phyloP scores from a whole-genome alignment of 441 rosid species.

The Aquilaria agallochum region DNA sequence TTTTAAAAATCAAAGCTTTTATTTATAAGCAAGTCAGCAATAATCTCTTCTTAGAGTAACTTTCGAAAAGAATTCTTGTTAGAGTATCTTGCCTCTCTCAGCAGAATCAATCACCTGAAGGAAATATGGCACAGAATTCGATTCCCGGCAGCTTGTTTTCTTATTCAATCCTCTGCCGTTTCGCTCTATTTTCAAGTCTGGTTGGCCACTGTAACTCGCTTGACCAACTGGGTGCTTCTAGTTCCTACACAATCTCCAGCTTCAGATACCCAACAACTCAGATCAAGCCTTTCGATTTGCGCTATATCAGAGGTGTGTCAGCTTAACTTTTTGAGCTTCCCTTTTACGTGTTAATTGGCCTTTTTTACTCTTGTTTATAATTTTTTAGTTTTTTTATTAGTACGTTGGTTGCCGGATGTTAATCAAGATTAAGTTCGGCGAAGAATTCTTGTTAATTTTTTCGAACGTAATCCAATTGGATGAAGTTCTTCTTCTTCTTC shows the following conservation, averaged over 20 bases:
- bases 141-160: constrained; percentile 20
- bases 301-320: constrained; percentile 75
- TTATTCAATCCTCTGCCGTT: constrained; percentile 17
- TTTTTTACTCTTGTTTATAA: neutral
- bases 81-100: too few species aligned
- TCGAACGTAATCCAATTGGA: neutral
- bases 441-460: neutral
- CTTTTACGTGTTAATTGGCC: neutral
- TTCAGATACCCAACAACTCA: constrained; percentile 70
- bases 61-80: too few species aligned
- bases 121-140: constrained; percentile 26
- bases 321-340: neutral
- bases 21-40: too few species aligned
- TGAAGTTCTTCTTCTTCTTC: neutral
- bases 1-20: too few species aligned
- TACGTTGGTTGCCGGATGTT: neutral
- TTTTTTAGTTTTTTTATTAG: neutral
- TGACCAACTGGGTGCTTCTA: constrained; percentile 26
- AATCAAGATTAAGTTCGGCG: neutral
- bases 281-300: constrained; percentile 66
- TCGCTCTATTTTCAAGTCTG: constrained; percentile 30
- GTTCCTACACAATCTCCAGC: constrained; percentile 63
- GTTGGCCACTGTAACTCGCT: constrained; percentile 24
- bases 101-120: neutral
- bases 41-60: too few species aligned